Conservation (phyloP, 2,329 filamentous ascomycete species). For the Pseudocercospora macadamiae region DNA sequence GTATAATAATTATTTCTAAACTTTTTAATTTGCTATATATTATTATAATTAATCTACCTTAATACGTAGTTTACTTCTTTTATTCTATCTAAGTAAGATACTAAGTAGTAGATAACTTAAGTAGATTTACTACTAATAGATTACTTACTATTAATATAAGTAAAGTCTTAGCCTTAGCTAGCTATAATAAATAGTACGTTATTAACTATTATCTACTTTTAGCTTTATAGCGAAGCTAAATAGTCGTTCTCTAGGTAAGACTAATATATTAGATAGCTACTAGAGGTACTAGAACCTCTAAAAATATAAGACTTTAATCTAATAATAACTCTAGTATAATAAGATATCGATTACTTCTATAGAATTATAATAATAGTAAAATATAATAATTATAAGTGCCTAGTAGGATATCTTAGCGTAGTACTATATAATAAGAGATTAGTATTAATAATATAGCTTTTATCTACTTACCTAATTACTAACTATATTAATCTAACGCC, state of each 20-base stretch:
- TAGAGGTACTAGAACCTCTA: not conserved
- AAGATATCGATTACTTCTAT: not conserved
- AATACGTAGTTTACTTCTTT: not conserved
- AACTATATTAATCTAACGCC: not conserved
- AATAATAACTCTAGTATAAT: not conserved
- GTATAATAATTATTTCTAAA: too few species aligned
- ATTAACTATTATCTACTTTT: not conserved
- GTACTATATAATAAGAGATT: not conserved
- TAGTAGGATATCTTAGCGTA: not conserved
- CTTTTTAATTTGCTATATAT: not conserved
- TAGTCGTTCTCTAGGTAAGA: not conserved
- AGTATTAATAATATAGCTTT: not conserved
- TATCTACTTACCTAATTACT: not conserved
- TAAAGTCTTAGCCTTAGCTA: not conserved
- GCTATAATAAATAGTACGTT: not conserved
- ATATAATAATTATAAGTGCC: not conserved
- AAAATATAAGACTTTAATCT: not conserved
- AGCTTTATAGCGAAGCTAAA: too few species aligned
- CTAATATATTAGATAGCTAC: not conserved
- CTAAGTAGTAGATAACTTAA: not conserved
- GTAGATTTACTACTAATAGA: not conserved
- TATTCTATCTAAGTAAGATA: not conserved
- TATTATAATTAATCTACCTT: not conserved
- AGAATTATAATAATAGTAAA: not conserved
- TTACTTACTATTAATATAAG: too few species aligned